Conservation (phyloP, 805 yeast genomes). For the Lipomyces sp. region DNA sequence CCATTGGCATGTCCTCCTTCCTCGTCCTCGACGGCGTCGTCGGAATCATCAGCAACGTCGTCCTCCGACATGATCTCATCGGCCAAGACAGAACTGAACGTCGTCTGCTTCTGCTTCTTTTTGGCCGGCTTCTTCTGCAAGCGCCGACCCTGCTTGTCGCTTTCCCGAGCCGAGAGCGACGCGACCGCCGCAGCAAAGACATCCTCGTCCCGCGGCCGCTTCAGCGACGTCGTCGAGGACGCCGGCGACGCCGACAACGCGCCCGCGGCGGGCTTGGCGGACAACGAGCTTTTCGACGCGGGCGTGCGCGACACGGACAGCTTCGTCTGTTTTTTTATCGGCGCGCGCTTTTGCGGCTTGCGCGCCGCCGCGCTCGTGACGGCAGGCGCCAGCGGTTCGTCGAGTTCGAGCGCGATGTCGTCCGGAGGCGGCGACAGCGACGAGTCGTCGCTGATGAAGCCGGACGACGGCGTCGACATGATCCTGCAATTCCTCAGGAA, state of each 20-base stretch:
- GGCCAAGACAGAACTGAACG: constrained; percentile 19
- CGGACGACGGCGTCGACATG: constrained; percentile 4
- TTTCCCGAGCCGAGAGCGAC: background rate
- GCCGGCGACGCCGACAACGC: background rate
- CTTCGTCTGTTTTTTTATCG: no score
- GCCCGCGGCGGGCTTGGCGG: no score
- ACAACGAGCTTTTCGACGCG: no score
- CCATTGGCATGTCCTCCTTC: background rate
- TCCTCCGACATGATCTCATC: constrained; percentile 28
- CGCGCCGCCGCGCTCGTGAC: background rate
- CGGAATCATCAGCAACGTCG: constrained; percentile 9
- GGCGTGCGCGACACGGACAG: no score
- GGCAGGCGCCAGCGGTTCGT: background rate
- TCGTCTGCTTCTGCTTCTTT: constrained; percentile 1
- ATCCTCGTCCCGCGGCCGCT: constrained; percentile 20
- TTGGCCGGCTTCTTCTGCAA: no score
- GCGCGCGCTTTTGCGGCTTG: no score
- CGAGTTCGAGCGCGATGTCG: background rate
- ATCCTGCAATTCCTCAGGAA: background rate
- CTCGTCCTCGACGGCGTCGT: background rate
- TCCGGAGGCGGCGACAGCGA: constrained; percentile 25
- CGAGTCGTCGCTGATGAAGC: constrained; percentile 10
- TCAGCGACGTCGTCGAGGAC: background rate
- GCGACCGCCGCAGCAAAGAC: constrained; percentile 23
- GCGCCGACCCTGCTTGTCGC: no score